Evolutionary conservation across 129 eudicot species (phyloP), one percentile per base, ranked within the genome.

Genomic region (Tagetes erecta): DNA sequence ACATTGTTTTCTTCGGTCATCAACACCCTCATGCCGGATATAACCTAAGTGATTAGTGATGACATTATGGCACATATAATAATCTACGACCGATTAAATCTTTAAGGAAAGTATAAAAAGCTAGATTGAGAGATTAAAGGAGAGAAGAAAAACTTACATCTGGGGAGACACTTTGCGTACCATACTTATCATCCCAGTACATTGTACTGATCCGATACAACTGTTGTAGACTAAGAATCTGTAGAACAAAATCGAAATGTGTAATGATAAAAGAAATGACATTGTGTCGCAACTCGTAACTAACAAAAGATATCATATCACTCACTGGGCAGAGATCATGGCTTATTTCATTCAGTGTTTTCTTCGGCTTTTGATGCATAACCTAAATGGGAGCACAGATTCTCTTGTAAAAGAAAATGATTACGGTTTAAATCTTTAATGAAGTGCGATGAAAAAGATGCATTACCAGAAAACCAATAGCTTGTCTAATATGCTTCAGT

Each of bases 121-220:
- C 1, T 46, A 6, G 3, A 7, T 30, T 27, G 44, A 10, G 27
- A 62, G 36, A 36, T 36, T 62, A 62, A 36, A 35, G 35, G 42
- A 9, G 1, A 35, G 73, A 49, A 80, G 77, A 59, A 59, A 77
- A 72, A 83, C 89, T 84, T 88, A 93, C 98, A 39, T 90, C 96
- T 3, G 96, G 81, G 27, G 95, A 84, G 45, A 93, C 98, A 71
- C 97, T 93, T 34, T 93, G 96, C 11, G 96, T 86, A 68, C 96
- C 97, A 78, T 90, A 93, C 79, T 90, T 90, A 85, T 93, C 97
- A 75, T 93, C 98, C 98, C 97, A 93, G 83, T 93, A 90, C 98
- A 93, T 93, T 67, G 98, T 93, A 79, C 97, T 86, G 66, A 93
- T 93, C 57, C 97, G 83, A 71, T 93, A 93, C 84, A 93, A 60